Evolutionary conservation across 306 rosid genomes (phyloP), one percentile per base, ranked within the genome.

Genomic region (barrel medic (Medicago truncatula)): DNA sequence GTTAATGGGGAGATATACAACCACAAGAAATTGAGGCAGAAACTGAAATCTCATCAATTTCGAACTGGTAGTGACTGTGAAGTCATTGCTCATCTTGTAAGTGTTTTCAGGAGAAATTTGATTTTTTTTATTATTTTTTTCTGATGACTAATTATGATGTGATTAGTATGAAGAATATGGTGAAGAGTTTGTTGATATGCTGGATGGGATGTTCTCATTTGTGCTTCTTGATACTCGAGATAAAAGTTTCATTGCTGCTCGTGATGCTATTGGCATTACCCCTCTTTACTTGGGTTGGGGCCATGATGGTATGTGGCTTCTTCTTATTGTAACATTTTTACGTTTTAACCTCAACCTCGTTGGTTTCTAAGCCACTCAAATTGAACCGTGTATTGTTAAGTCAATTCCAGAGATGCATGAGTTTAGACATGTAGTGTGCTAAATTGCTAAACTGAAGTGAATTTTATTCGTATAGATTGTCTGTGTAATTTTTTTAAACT

Each of bases 231-330:
- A 96, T 86, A 96, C 97, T 16, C 84, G 85, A 52, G 92, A 86
- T 83, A 90, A 90, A 18, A 90, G 89, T 73, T 90, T 85, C 71
- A 92, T 90, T 28, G 99, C 98, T 17, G 99, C 99, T 77, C 91
- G 97, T 65, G 98, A 96, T 77, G 93, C 93, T 77, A 89, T 96
- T 82, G 99, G 98, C 40, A 87, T 92, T 80, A 87, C 93, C 74
- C 90, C 99, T 65, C 93, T 92, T 76, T 96, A 92, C 86, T 77
- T 96, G 86, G 99, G 98, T 53, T 96, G 97, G 97, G 99, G 99
- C 79, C 96, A 82, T 82, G 99, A 96, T 84, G 99, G 98, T 95
- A 7, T 61, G 8, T 31, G 34, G n/a, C 0, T 5, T 50, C 56
- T 71, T 78, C 21, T 53, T 66, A 41, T 60, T 28, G 40, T 31